Base-by-base conservation (phyloP, 2,329 filamentous ascomycete species). In the Alternaria hordeiaustralica region DNA sequence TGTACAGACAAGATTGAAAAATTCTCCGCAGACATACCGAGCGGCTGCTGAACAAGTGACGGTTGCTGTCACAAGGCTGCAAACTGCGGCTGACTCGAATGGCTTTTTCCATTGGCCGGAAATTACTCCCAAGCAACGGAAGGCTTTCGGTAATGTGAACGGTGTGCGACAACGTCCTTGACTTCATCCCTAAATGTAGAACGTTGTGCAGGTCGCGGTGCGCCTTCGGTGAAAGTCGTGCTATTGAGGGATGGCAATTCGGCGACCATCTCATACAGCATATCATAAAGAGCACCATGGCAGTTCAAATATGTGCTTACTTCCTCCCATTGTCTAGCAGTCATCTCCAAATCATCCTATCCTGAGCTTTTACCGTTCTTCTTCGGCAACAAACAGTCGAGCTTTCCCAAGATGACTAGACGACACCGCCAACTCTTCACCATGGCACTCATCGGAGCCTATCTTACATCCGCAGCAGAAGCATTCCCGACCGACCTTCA, bases 61-160 rank as follows among this genome's bases (percentile, higher is more conserved):
- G 30, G 36, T n/a, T 9, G 21, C 5, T 25, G 49, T 9, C 5
- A 36, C 49, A 53, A 53, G 49, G 49, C 28, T 26, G 44, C 3
- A 25, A 28, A 46, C 26, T 41, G 50, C 50, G 41, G 58, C 58
- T 55, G 50, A 47, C 18, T 30, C 26, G 10, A 18, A 51, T 60
- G 58, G 58, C 50, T 26, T 30, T 55, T 60, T 60, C 20, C 18
- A n/a, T 55, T 55, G 49, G 58, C 18, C 26, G 30, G 53, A 10
- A 47, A 23, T 23, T 6, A 26, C 21, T 57, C 54, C 36, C 5
- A 50, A 55, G 6, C 30, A 10, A 43, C 45, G 26, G 49, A 30
- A 41, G 44, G 45, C 30, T 21, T 23, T 25, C 11, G 36, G 7
- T 55, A 55, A 13, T 28, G 20, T 36, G 7, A 21, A n/a, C 33